Conservation (phyloP, 352 stramenopile species). For the Phytopythium kandeliae region DNA sequence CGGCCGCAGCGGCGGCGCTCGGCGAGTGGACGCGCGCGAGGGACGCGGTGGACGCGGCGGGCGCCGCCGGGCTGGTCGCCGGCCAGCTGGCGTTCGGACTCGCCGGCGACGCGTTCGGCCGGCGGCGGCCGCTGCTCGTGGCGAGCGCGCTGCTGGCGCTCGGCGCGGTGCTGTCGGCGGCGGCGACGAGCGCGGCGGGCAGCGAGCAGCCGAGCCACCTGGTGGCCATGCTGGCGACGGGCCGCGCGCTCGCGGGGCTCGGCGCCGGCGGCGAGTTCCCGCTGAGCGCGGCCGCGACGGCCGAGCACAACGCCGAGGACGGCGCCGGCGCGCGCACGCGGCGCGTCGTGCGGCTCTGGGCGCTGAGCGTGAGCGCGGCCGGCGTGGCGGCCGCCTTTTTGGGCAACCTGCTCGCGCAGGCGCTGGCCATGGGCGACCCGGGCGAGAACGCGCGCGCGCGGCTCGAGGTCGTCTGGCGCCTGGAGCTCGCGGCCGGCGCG, state of each 20-base stretch:
- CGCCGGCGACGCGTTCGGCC: slow-evolving; percentile 29
- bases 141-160: not conserved
- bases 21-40: not conserved
- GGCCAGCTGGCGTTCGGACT: slow-evolving; percentile 31
- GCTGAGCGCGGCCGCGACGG: not conserved
- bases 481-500: slow-evolving; percentile 58
- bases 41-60: slow-evolving; percentile 20
- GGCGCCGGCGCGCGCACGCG: not conserved
- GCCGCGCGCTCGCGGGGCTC: not conserved
- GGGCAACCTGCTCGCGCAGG: slow-evolving; percentile 53
- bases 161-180: not conserved
- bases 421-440: slow-evolving; percentile 27
- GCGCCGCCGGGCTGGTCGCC: slow-evolving; percentile 24
- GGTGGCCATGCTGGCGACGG: not conserved
- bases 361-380: not conserved
- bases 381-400: not conserved
- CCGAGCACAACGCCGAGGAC: not conserved
- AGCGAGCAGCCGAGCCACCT: not conserved
- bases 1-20: not conserved
- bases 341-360: not conserved
- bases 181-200: not conserved
- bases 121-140: slow-evolving; percentile 1
- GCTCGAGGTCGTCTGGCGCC: slow-evolving; percentile 61
- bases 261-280: slow-evolving; percentile 1
- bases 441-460: slow-evolving; percentile 27